Base-by-base conservation (phyloP, 2,329 filamentous ascomycete genomes). In the Fusarium papillatum region DNA sequence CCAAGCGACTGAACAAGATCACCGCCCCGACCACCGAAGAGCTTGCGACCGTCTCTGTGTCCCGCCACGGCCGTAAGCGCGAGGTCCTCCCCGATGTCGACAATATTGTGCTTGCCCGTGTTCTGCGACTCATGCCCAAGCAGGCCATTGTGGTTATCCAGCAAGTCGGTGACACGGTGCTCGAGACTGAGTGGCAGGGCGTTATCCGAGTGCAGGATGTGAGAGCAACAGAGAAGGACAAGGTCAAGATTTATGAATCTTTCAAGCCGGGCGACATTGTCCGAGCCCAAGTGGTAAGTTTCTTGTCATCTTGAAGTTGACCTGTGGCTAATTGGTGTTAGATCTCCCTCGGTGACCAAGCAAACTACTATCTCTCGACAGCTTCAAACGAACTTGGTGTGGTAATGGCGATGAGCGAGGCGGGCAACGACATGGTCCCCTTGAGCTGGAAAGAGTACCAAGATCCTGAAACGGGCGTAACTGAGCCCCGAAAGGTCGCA, bases 261-360 rank as follows among this genome's bases (percentile, higher is more conserved):
- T 98, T 98, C 82, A 90, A 95, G 76, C 96, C 97, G 0, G 97
- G 97, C 0, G 97, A 99, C 86, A 92, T 98, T 76, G 95, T 99
- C 64, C 88, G 95, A 63, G 97, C 95, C 7, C 90, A 93, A 68
- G 95, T 99, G 80, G 93, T 95, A 80, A 85, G 91, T 69, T 55
- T 22, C 36, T 66, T 46, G 24, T 22, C 14, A 36, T n/a, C 50
- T 26, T 17, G 16, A 53, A n/a, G 29, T 16, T 29, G 16, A 10
- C 19, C 14, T 22, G 29, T 46, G 62, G 48, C 73, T 72, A 61
- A 69, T 50, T 19, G 26, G 16, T 69, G 38, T 17, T 62, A 94
- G 92, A 97, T 98, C 70, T 97, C 94, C 10, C 86, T 98, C 17
- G 97, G 97, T 43, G 97, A 99, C 82, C 96, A 98, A 86, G 92